Conservation (phyloP, 495 filamentous ascomycete genomes). For the Amniculicola lignicola region DNA sequence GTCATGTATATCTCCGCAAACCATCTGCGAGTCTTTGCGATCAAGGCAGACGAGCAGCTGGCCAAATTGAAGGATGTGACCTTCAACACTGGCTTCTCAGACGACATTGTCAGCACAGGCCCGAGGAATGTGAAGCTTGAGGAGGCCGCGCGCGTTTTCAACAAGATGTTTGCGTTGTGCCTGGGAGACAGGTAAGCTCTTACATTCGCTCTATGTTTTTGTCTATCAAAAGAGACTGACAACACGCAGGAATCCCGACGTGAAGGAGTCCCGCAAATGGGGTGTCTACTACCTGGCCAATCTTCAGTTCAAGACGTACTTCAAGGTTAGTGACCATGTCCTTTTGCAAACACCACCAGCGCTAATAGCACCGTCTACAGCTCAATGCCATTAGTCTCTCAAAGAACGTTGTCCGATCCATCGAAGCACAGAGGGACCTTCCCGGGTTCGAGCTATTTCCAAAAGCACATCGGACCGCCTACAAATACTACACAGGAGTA, state of each 20-base stretch:
- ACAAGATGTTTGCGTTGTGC: constrained; percentile 83
- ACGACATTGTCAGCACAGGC: constrained; percentile 68
- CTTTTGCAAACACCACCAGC: not conserved
- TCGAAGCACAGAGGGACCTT: constrained; percentile 74
- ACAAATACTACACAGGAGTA: constrained; percentile 91
- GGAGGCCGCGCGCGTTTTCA: constrained; percentile 82
- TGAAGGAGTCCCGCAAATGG: constrained; percentile 95
- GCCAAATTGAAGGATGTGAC: constrained; percentile 47
- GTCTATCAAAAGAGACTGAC: no score
- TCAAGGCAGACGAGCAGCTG: constrained; percentile 72
- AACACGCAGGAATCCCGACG: constrained; percentile 59
- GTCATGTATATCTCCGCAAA: constrained; percentile 81
- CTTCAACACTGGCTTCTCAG: constrained; percentile 57
- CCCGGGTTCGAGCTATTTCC: constrained; percentile 72
- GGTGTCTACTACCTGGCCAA: constrained; percentile 90
- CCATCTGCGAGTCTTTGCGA: constrained; percentile 80
- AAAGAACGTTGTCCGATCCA: constrained; percentile 81
- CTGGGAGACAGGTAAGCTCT: constrained; percentile 73
- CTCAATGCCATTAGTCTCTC: constrained; percentile 82
- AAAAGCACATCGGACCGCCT: constrained; percentile 88
- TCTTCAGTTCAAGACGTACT: constrained; percentile 95
- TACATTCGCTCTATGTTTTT: not conserved
- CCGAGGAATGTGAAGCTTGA: constrained; percentile 78
- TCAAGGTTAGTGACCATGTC: constrained; percentile 55
- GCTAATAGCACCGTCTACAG: constrained; percentile 34